A percentile compares a stretch with the other conserved stretches of the same genome.
Conservation (phyloP, 2,329 filamentous ascomycete genomes). For the Onygena corvina region DNA sequence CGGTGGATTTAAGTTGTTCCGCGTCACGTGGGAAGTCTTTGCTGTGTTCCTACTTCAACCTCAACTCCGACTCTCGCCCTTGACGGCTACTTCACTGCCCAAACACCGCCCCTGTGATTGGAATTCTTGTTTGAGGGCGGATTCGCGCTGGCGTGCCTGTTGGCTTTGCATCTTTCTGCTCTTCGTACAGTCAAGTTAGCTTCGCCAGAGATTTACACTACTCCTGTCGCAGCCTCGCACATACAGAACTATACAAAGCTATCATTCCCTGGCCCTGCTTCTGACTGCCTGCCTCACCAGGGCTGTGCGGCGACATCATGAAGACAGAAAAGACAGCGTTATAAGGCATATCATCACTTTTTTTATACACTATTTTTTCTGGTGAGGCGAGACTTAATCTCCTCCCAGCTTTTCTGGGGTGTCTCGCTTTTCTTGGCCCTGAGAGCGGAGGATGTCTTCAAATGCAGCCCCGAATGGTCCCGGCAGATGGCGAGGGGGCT, state of each 20-base stretch:
- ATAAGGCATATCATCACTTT: not conserved
- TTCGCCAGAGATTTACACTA: not conserved
- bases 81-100: not conserved
- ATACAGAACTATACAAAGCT: constrained; percentile 2
- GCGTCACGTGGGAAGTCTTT: not conserved
- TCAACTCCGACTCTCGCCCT: not conserved
- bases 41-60: not conserved
- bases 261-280: not conserved
- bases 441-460: constrained; percentile 12
- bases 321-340: not conserved
- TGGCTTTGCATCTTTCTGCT: not conserved
- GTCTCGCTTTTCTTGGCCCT: not conserved
- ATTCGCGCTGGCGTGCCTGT: not conserved
- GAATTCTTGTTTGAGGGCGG: not conserved
- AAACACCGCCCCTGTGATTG: not conserved
- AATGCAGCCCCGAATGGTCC: constrained; percentile 11
- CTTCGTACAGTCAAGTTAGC: not conserved
- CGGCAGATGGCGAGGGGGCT: constrained; percentile 21
- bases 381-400: not conserved
- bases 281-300: not conserved
- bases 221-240: not conserved
- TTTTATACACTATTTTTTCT: not conserved
- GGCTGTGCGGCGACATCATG: not conserved
- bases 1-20: not conserved
- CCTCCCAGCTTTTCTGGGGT: not conserved